Conservation (phyloP, 2,329 filamentous ascomycete species). For the Mycocentrospora acerina region DNA sequence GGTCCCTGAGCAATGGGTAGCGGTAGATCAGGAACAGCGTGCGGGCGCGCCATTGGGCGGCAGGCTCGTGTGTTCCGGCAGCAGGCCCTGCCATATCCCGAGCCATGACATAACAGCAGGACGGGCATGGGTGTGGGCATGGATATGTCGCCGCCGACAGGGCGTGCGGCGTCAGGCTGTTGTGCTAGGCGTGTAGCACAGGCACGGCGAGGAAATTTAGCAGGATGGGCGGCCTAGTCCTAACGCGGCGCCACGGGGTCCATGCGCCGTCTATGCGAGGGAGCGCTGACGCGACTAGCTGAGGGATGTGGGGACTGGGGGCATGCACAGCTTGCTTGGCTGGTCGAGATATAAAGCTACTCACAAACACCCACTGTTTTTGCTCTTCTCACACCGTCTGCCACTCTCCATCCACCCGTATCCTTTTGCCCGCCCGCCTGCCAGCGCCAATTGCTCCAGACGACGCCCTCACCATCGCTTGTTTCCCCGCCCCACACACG, state of each 20-base stretch:
- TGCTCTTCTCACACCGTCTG: slow-evolving; percentile 29
- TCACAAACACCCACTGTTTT: slow-evolving; percentile 38
- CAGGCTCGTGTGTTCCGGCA: slow-evolving; percentile 15
- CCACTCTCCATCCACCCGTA: slow-evolving; percentile 15
- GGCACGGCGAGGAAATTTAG: slow-evolving; percentile 23
- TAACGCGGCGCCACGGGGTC: slow-evolving; percentile 21
- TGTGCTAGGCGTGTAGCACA: slow-evolving; percentile 11
- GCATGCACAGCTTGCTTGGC: slow-evolving; percentile 29
- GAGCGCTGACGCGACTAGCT: slow-evolving; percentile 30
- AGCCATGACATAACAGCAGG: slow-evolving; percentile 35
- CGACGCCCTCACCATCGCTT: slow-evolving; percentile 34
- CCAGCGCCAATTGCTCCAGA: slow-evolving; percentile 13
- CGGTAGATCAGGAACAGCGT: slow-evolving; percentile 34
- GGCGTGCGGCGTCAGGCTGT: slow-evolving; percentile 10
- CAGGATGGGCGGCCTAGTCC: slow-evolving; percentile 20
- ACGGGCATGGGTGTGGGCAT: slow-evolving; percentile 13
- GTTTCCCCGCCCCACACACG: slow-evolving; percentile 22
- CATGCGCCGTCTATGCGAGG: slow-evolving; percentile 26
- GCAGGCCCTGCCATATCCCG: slow-evolving; percentile 11
- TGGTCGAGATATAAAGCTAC: slow-evolving; percentile 37
- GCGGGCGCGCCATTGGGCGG: slow-evolving; percentile 24
- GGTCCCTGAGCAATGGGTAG: slow-evolving; percentile 28
- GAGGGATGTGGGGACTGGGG: slow-evolving; percentile 29
- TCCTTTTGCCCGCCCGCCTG: slow-evolving; percentile 17
- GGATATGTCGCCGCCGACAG: slow-evolving; percentile 12